Percentiles rank a stretch among this genome's conserved stretches.
phyloP scores from a whole-genome alignment of 805 yeast species.

The Kazachstania psychrophila region DNA sequence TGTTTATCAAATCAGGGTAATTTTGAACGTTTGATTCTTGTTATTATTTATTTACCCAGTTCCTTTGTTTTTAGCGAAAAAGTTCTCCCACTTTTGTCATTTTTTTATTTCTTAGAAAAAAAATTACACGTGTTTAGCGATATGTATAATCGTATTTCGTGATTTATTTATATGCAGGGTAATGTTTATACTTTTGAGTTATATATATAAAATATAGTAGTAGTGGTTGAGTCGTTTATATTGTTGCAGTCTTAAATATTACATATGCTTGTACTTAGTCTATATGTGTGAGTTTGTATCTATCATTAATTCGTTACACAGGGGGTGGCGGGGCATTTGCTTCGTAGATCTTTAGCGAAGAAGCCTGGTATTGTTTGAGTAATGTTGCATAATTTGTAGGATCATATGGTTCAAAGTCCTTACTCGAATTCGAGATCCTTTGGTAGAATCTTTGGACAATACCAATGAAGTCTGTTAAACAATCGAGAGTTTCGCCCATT shows the following conservation, averaged over 20 bases:
- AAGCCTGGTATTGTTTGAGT: slow-evolving; percentile 17
- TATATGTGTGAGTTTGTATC: too few relatives aligned
- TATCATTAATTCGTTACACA: neutral
- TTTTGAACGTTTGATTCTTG: neutral
- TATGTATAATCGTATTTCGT: too few relatives aligned
- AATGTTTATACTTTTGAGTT: too few relatives aligned
- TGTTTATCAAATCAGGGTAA: neutral
- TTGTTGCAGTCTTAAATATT: too few relatives aligned
- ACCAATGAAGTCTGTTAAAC: slow-evolving; percentile 30
- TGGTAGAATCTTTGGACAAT: slow-evolving; percentile 24
- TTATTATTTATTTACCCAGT: neutral
- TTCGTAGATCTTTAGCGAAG: slow-evolving; percentile 25
- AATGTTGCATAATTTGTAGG: slow-evolving; percentile 19
- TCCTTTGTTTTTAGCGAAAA: too few relatives aligned
- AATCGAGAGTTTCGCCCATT: slow-evolving; percentile 36
- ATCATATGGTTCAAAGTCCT: slow-evolving; percentile 19
- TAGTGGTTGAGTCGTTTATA: too few relatives aligned
- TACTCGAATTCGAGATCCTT: slow-evolving; percentile 17
- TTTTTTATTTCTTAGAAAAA: too few relatives aligned
- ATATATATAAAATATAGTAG: too few relatives aligned
- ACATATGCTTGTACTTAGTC: too few relatives aligned
- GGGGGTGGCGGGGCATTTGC: slow-evolving; percentile 32
- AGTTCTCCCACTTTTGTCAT: too few relatives aligned
- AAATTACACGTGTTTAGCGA: too few relatives aligned
- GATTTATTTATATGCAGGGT: too few relatives aligned